Conservation (phyloP, 306 rosid genomes). For the Coriaria nepalensis region DNA sequence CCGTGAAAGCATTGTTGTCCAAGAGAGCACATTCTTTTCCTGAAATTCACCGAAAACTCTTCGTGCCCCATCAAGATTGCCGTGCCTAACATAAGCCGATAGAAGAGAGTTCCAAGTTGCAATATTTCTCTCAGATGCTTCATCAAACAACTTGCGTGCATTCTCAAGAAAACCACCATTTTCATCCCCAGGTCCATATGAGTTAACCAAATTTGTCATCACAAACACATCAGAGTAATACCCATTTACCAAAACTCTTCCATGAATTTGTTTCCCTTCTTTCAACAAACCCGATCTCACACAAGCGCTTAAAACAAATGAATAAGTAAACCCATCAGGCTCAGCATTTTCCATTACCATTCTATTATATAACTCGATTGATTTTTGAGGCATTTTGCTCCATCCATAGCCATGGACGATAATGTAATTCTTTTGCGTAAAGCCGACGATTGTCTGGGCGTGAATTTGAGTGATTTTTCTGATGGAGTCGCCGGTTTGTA, state of each 20-base stretch:
- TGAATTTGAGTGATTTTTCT: slow-evolving; percentile 40
- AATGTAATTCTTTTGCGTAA: slow-evolving; percentile 39
- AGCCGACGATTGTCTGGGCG: slow-evolving; percentile 33
- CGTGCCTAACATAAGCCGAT: slow-evolving; percentile 32
- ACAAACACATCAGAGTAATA: slow-evolving; percentile 45
- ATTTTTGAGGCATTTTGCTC: slow-evolving; percentile 23
- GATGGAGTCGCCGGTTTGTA: slow-evolving; percentile 25
- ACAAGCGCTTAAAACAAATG: slow-evolving; percentile 50
- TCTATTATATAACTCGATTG: slow-evolving; percentile 26
- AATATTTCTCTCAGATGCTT: slow-evolving; percentile 39
- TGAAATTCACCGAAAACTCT: slow-evolving; percentile 44
- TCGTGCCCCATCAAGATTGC: slow-evolving; percentile 30
- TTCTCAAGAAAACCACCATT: slow-evolving; percentile 4
- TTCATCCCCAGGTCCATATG: slow-evolving; percentile 21
- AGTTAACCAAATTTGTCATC: slow-evolving; percentile 39
- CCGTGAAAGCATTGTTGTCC: slow-evolving; percentile 60
- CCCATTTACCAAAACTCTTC: slow-evolving; percentile 42
- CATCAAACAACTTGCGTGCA: slow-evolving; percentile 50
- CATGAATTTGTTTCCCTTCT: slow-evolving; percentile 61
- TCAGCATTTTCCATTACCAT: slow-evolving; percentile 29
- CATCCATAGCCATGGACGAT: slow-evolving; percentile 28
- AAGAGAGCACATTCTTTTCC: slow-evolving; percentile 41
- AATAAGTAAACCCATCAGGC: slow-evolving; percentile 53
- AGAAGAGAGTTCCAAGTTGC: slow-evolving; percentile 63
- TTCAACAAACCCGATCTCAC: slow-evolving; percentile 35